Evolutionary conservation across 805 yeast genomes (phyloP).

Genomic region (Metschnikowia drakensbergensis): DNA sequence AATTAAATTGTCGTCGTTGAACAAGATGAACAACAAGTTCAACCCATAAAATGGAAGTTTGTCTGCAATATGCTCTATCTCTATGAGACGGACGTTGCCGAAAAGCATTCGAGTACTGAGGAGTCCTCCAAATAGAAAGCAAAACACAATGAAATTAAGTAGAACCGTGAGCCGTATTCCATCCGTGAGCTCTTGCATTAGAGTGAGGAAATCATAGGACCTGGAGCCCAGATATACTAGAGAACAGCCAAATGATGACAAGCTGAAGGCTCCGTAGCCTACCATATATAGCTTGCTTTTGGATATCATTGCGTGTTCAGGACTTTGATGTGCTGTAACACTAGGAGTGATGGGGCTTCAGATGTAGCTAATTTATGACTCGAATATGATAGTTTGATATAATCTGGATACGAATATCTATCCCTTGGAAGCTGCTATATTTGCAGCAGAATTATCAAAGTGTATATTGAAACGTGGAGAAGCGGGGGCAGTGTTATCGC

Average conservation of each 20-base stretch:
- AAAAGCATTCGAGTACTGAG: slow-evolving; percentile 48
- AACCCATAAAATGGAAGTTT: slow-evolving; percentile 32
- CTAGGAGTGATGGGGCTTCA: neutral
- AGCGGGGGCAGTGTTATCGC: slow-evolving; percentile 6
- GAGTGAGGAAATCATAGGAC: slow-evolving; percentile 14
- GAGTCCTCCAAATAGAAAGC: slow-evolving; percentile 18
- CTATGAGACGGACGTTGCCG: slow-evolving; percentile 73
- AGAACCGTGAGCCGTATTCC: slow-evolving; percentile 13
- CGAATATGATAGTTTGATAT: neutral
- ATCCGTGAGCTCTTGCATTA: slow-evolving; percentile 17
- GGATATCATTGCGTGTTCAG: neutral
- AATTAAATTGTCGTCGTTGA: slow-evolving; percentile 59
- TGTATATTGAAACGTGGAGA: slow-evolving; percentile 1
- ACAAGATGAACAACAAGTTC: slow-evolving; percentile 59
- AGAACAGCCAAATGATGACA: slow-evolving; percentile 10
- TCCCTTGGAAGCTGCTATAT: neutral
- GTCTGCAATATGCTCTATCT: slow-evolving; percentile 58
- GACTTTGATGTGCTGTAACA: neutral
- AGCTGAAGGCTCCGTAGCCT: slow-evolving; percentile 15
- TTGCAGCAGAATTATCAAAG: neutral
- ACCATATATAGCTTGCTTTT: neutral
- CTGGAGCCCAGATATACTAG: slow-evolving; percentile 12
- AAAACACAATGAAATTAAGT: slow-evolving; percentile 16
- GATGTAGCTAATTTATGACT: no score
- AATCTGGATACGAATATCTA: neutral